Evolutionary conservation across 768 basidiomycete species (phyloP).

Genomic region (Mycena metata): DNA sequence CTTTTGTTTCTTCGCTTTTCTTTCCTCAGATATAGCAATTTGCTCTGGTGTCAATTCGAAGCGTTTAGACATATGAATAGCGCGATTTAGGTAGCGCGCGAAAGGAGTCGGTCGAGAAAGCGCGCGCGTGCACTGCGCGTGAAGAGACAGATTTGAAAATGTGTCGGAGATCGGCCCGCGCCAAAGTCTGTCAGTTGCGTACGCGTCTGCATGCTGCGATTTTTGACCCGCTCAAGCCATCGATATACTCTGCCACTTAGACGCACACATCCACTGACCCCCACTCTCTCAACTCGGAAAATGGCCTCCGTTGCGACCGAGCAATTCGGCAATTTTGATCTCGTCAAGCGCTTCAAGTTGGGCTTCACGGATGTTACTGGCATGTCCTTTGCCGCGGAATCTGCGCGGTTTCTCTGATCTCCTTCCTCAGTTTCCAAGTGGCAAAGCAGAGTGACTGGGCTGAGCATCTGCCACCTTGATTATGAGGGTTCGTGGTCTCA

Average conservation of each 20-base stretch:
- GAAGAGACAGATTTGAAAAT: not conserved
- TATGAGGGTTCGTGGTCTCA: slow-evolving; percentile 76
- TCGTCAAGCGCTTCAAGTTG: slow-evolving; percentile 80
- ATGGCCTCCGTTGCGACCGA: slow-evolving; percentile 51
- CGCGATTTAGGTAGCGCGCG: not conserved
- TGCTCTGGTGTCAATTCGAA: slow-evolving; percentile 65
- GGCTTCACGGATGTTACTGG: slow-evolving; percentile 78
- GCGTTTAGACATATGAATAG: slow-evolving; percentile 36
- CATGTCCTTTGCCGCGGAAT: too few relatives aligned
- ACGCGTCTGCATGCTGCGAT: slow-evolving; percentile 52
- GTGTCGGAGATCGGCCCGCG: not conserved
- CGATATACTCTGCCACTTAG: slow-evolving; percentile 31
- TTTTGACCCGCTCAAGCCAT: slow-evolving; percentile 41
- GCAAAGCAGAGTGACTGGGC: slow-evolving; percentile 88
- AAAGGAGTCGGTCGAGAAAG: too few relatives aligned
- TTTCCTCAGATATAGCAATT: slow-evolving; percentile 64
- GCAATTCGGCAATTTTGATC: slow-evolving; percentile 84
- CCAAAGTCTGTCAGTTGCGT: not conserved
- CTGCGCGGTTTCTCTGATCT: too few relatives aligned
- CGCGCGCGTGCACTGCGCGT: not conserved
- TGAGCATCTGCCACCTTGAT: slow-evolving; percentile 91
- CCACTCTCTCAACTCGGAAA: slow-evolving; percentile 37
- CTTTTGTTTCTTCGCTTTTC: slow-evolving; percentile 61
- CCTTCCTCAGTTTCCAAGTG: slow-evolving; percentile 79
- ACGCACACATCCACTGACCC: slow-evolving; percentile 31